Evolutionary conservation across 148 eudicot species (phyloP).

Genomic region (Chenopodium album): DNA sequence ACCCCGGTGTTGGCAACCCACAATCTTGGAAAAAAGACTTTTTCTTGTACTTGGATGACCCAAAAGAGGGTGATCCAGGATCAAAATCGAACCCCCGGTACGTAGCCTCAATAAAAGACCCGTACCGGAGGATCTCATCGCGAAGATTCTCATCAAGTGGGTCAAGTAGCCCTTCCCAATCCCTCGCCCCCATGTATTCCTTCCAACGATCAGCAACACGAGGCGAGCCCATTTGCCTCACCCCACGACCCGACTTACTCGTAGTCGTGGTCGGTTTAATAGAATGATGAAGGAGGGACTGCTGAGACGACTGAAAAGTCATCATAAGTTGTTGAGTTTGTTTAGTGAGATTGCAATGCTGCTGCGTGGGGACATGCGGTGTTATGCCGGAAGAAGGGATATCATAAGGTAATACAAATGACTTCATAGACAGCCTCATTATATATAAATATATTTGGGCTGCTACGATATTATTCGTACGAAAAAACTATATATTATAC

Average conservation of each 20-base stretch:
- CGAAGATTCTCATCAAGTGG: slow-evolving; percentile 69
- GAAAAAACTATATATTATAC: background rate
- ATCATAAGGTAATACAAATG: slow-evolving; percentile 2
- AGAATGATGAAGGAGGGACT: background rate
- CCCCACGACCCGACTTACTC: no score
- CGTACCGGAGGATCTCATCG: slow-evolving; percentile 69
- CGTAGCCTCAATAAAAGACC: slow-evolving; percentile 67
- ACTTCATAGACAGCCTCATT: slow-evolving; percentile 26
- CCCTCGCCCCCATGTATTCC: slow-evolving; percentile 62
- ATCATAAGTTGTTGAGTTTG: slow-evolving; percentile 18
- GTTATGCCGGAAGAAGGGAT: background rate
- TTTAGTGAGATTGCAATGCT: background rate
- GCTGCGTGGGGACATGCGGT: slow-evolving; percentile 17
- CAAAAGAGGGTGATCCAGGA: slow-evolving; percentile 48
- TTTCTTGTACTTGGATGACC: slow-evolving; percentile 36
- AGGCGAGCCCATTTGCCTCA: background rate
- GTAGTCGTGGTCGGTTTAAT: no score
- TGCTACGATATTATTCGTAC: background rate
- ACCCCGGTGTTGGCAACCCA: slow-evolving; percentile 52
- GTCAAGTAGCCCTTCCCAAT: slow-evolving; percentile 85
- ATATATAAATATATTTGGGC: background rate
- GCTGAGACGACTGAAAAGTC: background rate
- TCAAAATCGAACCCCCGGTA: slow-evolving; percentile 68
- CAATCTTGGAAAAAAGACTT: slow-evolving; percentile 30
- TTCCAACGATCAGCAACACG: slow-evolving; percentile 48